These are phyloP conservation scores for Microsporum canis DNA, from an alignment of 2,329 filamentous ascomycete species.

Conservation along the genomic window DNA sequence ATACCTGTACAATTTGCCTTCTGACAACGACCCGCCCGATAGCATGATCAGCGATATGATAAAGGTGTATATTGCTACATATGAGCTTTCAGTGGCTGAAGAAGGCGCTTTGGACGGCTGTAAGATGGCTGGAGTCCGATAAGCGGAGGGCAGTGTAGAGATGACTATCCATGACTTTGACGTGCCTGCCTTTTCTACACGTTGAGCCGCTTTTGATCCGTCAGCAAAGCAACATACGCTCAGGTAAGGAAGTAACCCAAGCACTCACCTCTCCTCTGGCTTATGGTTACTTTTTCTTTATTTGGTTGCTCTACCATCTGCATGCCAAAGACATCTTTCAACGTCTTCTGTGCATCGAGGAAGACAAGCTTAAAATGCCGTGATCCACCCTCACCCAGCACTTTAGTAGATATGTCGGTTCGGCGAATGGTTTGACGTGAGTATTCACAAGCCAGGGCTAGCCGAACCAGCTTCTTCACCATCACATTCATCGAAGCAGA, in stretches of 20 bases:
- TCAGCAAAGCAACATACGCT: background rate
- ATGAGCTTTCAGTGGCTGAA: slow-evolving; percentile 59
- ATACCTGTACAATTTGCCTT: slow-evolving; percentile 67
- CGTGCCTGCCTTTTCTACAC: slow-evolving; percentile 33
- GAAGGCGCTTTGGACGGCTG: slow-evolving; percentile 56
- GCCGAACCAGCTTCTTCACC: slow-evolving; percentile 51
- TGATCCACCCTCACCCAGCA: slow-evolving; percentile 57
- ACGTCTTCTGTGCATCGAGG: slow-evolving; percentile 58
- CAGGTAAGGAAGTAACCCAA: background rate
- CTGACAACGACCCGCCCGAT: slow-evolving; percentile 59
- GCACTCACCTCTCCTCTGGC: slow-evolving; percentile 59
- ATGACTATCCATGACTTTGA: slow-evolving; percentile 68
- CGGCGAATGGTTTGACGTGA: slow-evolving; percentile 47
- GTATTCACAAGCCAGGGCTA: slow-evolving; percentile 51
- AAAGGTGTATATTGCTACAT: slow-evolving; percentile 69
- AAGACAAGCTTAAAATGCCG: slow-evolving; percentile 69
- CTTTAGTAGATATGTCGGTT: slow-evolving; percentile 49
- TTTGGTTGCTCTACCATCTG: slow-evolving; percentile 72
- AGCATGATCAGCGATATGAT: slow-evolving; percentile 68
- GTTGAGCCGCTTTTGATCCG: slow-evolving; percentile 38
- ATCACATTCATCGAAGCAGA: slow-evolving; percentile 31
- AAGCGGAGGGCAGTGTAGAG: slow-evolving; percentile 57
- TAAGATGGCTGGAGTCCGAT: slow-evolving; percentile 56
- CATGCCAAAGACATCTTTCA: slow-evolving; percentile 77
- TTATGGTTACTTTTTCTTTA: slow-evolving; percentile 68